These are phyloP conservation scores for Calophaca sinica DNA, from an alignment of 306 rosid species.

Conservation along the genomic window DNA sequence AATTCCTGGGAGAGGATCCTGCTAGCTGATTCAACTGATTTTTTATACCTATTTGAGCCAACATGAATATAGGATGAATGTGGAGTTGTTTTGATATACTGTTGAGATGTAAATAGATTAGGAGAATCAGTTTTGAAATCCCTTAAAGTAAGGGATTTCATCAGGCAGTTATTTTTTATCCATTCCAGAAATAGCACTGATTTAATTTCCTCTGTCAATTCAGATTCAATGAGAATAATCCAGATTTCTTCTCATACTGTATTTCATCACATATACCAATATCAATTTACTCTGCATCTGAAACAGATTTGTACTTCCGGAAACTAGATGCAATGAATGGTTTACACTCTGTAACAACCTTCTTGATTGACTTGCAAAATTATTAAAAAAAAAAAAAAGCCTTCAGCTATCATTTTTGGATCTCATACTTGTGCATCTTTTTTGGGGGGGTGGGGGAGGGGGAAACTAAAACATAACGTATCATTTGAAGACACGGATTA, in stretches of 20 bases:
- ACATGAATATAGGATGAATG: too few species aligned
- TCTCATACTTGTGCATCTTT: constrained; percentile 1
- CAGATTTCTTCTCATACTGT: constrained; percentile 1
- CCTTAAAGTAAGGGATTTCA: neutral
- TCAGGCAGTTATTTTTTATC: neutral
- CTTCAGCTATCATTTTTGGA: constrained; percentile 2
- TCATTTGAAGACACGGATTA: neutral
- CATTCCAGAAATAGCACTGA: neutral
- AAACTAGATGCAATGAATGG: too few species aligned
- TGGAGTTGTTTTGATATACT: neutral
- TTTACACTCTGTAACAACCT: too few species aligned
- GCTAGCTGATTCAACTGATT: too few species aligned
- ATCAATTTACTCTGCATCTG: constrained; percentile 7
- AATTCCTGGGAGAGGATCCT: too few species aligned
- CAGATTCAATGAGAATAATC: neutral
- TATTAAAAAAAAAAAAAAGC: too few species aligned
- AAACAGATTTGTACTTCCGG: constrained; percentile 9
- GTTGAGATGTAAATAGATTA: neutral
- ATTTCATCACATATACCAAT: neutral
- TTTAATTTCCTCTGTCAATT: neutral
- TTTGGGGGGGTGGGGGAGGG: too few species aligned
- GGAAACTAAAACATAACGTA: neutral
- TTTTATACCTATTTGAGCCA: too few species aligned
- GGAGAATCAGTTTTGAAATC: neutral
- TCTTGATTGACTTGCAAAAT: too few species aligned